These are phyloP conservation scores for Tillandsia fasciculata DNA, from an alignment of 176 grass and related monocot species.

Conservation along the genomic window DNA sequence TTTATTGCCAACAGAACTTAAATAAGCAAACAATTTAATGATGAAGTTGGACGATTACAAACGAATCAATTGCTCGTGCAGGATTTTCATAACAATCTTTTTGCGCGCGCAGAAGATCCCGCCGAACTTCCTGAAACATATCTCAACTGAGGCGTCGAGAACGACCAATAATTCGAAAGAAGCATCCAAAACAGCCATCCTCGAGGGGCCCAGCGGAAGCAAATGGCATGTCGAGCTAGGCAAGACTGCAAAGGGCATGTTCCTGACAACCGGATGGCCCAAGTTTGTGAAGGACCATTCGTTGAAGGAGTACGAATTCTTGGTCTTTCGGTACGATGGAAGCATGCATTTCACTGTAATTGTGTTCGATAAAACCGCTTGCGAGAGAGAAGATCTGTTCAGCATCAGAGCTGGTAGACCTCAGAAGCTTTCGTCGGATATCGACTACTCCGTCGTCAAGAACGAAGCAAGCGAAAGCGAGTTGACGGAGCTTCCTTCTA, in stretches of 20 bases:
- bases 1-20: not conserved
- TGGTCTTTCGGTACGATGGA: slow-evolving; percentile 63
- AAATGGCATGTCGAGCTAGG: slow-evolving; percentile 52
- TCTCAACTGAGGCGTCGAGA: slow-evolving; percentile 34
- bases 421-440: too few species aligned
- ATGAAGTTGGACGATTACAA: too few species aligned
- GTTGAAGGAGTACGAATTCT: slow-evolving; percentile 58
- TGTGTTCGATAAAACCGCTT: slow-evolving; percentile 61
- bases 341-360: slow-evolving; percentile 46
- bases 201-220: slow-evolving; percentile 58
- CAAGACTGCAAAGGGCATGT: slow-evolving; percentile 36
- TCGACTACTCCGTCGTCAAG: too few species aligned
- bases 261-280: slow-evolving; percentile 59
- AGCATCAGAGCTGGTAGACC: too few species aligned
- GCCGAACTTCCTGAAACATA: slow-evolving; percentile 67
- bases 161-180: slow-evolving; percentile 23
- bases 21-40: too few species aligned
- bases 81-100: slow-evolving; percentile 1
- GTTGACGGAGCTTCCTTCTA: not conserved
- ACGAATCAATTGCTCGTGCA: too few species aligned
- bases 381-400: slow-evolving; percentile 32
- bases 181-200: slow-evolving; percentile 38
- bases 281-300: slow-evolving; percentile 60
- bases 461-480: not conserved
- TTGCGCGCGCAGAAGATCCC: slow-evolving; percentile 59